Evolutionary conservation across 1,284 basidiomycete genomes (phyloP), one percentile per base, ranked within the genome.

Genomic region (Hemileia vastatrix): DNA sequence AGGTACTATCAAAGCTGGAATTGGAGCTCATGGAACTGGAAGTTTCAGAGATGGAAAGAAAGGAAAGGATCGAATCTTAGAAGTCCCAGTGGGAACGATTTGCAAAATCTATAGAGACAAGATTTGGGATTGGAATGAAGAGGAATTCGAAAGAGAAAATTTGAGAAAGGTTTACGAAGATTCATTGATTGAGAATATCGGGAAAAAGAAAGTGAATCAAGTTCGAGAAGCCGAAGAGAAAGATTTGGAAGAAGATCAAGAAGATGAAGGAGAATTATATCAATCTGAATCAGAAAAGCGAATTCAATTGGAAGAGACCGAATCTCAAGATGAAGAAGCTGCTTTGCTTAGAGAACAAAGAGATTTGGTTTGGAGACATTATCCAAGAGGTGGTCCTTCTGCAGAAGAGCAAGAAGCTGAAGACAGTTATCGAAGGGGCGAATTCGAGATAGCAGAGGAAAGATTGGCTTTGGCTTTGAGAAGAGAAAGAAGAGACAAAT

Each of bases 41-140:
- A 68, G 66, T 21, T 74, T 68, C 54, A 53, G 71, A 58, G 70
- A 70, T 49, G 74, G 73, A 3, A 62, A 63, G 15, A 64, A 66
- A 21, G 73, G 67, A 1, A 66, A 66, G 11, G 68, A 72, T 53
- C 65, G 67, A 51, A 67, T 65, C 9, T 64, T 76, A 43, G 65
- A 69, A 32, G 73, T 76, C 6, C 74, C 74, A 19, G 71, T 75
- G 2, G 74, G 74, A 4, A 76, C 74, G 2, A 71, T 74, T 1
- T 72, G 73, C 23, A 67, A 66, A n/a, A 69, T 71, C 0, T 64
- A 40, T 40, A 40, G 15, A 40, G 36, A 9, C 15, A 9, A 67
- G 0, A 52, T 66, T 1, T 52, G 67, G 0, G 58, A 66, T 9
- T 40, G 57, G 27, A 68, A 69, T 36, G 64, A 64, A 3, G 70